phyloP scores from a whole-genome alignment of 352 stramenopile species.

The Globisporangium paroecandrum region DNA sequence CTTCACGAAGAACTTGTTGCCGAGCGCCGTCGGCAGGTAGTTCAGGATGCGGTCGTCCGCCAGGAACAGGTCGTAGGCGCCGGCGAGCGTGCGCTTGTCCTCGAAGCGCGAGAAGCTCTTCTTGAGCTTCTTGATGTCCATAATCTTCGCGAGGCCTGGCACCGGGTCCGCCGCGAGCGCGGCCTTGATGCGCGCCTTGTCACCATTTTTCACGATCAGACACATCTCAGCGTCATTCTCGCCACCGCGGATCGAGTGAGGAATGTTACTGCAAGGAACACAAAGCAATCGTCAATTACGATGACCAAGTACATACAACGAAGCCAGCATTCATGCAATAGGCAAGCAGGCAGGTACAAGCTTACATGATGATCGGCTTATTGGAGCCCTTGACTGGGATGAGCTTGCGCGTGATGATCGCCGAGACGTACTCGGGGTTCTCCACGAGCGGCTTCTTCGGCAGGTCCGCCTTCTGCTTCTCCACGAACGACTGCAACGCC shows the following conservation, averaged over 20 bases:
- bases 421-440: conserved; percentile 52
- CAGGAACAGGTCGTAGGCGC: conserved; percentile 76
- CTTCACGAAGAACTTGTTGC: conserved; percentile 70
- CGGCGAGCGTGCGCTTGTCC: conserved; percentile 63
- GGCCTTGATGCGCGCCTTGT: conserved; percentile 84
- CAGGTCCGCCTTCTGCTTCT: conserved; percentile 43
- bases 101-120: conserved; percentile 80
- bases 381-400: conserved; percentile 64
- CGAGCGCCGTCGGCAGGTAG: conserved; percentile 68
- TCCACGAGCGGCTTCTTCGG: conserved; percentile 62
- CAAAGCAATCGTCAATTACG: background rate
- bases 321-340: background rate
- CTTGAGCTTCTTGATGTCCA: conserved; percentile 79
- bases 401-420: conserved; percentile 72
- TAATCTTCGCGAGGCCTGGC: conserved; percentile 59
- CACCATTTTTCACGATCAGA: conserved; percentile 78
- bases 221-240: conserved; percentile 63
- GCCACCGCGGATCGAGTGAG: conserved; percentile 49
- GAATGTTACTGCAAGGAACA: conserved; percentile 37
- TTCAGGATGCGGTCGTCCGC: conserved; percentile 71
- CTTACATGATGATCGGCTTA: conserved; percentile 74
- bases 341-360: background rate
- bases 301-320: background rate
- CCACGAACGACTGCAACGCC: conserved; percentile 56
- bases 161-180: conserved; percentile 57